phyloP scores from a whole-genome alignment of 257 asterid genomes.

The Capsicum baccatum region DNA sequence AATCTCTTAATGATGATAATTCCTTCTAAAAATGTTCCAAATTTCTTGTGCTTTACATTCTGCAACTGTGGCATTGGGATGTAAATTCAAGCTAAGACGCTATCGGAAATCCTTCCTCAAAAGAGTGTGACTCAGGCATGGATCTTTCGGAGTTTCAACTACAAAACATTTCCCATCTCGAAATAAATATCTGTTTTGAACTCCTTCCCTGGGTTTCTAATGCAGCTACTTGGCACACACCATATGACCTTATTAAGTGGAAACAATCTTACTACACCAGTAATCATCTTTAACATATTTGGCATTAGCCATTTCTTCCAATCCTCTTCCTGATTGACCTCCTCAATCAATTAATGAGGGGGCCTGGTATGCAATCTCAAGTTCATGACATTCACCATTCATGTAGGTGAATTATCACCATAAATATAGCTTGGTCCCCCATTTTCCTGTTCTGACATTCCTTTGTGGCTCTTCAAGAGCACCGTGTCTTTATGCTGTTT shows the following conservation, averaged over 20 bases:
- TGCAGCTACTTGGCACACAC: background rate
- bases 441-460: slow-evolving; percentile 30
- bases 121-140: background rate
- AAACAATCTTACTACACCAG: background rate
- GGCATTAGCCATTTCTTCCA: background rate
- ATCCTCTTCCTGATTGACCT: background rate
- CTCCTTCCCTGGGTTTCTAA: background rate
- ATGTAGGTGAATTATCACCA: slow-evolving; percentile 29
- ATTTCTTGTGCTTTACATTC: background rate
- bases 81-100: background rate
- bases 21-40: background rate
- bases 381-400: background rate
- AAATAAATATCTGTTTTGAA: background rate
- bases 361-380: background rate
- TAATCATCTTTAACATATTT: background rate
- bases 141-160: background rate
- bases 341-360: background rate
- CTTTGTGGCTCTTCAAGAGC: slow-evolving; percentile 21
- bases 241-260: background rate
- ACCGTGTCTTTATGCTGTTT: background rate
- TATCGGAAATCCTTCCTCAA: background rate
- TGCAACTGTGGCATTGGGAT: background rate
- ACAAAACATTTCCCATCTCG: background rate
- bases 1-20: background rate
- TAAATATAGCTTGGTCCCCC: slow-evolving; percentile 40